Evolutionary conservation across 139 green algal genomes (phyloP).

Genomic region (Chlorella sp.): DNA sequence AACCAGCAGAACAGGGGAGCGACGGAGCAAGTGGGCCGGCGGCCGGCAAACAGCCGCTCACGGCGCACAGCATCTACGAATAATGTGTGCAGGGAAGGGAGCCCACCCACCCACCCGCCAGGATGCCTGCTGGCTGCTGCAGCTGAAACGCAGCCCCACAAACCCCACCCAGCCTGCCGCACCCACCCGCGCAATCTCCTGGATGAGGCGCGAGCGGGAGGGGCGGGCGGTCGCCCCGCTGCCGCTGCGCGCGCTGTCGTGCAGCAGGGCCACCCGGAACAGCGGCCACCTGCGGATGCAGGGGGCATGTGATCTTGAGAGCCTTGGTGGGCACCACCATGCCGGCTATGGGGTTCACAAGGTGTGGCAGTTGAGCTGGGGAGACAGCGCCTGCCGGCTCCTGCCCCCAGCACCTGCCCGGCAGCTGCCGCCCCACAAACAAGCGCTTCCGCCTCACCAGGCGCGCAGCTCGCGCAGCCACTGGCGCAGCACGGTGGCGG

Average conservation of each 20-base stretch:
- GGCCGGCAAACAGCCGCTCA: not conserved
- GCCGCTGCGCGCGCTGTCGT: slow-evolving; percentile 63
- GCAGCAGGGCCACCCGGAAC: slow-evolving; percentile 85
- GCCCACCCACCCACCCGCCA: too few relatives aligned
- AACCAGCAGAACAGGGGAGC: not conserved
- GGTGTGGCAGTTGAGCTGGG: too few relatives aligned
- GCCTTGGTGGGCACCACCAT: too few relatives aligned
- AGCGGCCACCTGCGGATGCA: slow-evolving; percentile 34
- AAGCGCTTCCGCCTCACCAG: slow-evolving; percentile 55
- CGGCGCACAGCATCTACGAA: not conserved
- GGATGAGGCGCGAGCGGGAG: slow-evolving; percentile 22
- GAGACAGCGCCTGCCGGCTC: too few relatives aligned
- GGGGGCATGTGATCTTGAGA: too few relatives aligned
- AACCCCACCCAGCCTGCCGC: too few relatives aligned
- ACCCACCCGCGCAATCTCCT: slow-evolving; percentile 4
- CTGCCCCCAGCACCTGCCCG: too few relatives aligned
- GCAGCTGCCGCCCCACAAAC: too few relatives aligned
- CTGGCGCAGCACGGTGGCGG: slow-evolving; percentile 94
- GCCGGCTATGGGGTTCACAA: too few relatives aligned
- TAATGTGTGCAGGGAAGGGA: not conserved
- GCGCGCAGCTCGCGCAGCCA: slow-evolving; percentile 91
- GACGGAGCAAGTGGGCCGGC: not conserved
- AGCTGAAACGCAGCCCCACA: too few relatives aligned
- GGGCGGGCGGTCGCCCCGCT: not conserved
- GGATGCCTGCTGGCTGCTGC: too few relatives aligned